A percentile compares a stretch with the other conserved stretches of the same genome.
Evolutionary conservation across 1,139 yeast species (phyloP).

Genomic region (Protomyces macrosporus): DNA sequence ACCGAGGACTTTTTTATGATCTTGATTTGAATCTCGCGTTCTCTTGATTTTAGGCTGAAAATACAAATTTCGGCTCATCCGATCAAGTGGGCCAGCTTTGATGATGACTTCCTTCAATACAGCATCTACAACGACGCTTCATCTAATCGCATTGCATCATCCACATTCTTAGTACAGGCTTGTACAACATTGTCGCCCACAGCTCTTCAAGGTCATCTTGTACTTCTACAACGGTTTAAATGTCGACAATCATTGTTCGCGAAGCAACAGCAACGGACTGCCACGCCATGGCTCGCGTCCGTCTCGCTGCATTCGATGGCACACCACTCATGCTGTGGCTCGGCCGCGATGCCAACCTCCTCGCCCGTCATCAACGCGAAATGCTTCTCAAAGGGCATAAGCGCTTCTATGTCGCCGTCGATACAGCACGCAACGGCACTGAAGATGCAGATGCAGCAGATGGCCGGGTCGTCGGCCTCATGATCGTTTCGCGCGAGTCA

Average conservation of each 20-base stretch:
- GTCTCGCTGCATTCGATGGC: background rate
- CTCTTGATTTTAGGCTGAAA: too few relatives aligned
- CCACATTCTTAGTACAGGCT: too few relatives aligned
- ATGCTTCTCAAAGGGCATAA: background rate
- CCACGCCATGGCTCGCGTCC: background rate
- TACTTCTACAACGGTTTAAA: too few relatives aligned
- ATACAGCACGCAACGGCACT: background rate
- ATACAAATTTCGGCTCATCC: too few relatives aligned
- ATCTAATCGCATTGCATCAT: background rate
- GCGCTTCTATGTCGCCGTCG: background rate
- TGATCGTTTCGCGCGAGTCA: background rate
- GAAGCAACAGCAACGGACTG: background rate
- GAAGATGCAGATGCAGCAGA: background rate
- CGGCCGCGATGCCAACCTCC: background rate
- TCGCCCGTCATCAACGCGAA: background rate
- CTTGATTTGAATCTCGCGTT: too few relatives aligned
- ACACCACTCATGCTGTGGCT: background rate
- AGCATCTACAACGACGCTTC: background rate
- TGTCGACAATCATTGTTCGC: background rate
- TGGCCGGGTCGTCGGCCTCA: background rate
- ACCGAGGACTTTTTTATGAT: too few relatives aligned
- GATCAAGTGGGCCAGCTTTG: too few relatives aligned
- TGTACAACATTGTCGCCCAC: background rate
- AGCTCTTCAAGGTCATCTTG: background rate
- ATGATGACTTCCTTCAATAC: background rate